Base-by-base conservation (phyloP, 495 filamentous ascomycete genomes). In the Penicillium mononematosum region DNA sequence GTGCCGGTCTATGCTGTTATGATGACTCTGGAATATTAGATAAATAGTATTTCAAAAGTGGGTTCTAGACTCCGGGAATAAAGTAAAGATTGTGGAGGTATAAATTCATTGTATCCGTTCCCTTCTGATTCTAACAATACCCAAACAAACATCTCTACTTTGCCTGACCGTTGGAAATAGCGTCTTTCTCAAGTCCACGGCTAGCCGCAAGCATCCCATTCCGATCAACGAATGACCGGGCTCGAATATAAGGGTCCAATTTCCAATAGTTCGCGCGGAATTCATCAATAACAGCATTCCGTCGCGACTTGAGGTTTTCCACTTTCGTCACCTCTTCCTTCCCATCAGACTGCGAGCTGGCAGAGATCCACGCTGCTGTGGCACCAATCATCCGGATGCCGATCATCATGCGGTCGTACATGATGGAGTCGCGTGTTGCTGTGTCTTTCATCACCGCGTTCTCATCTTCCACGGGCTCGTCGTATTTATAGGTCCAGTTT, bases 401-500 rank as follows among this genome's bases (percentile, higher is more conserved):
- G 34, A 89, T 70, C 50, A 70, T 68, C 59, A 78, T 78, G 17
- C 89, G 73, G 53, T 80, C 81, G 19, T 66, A 70, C 12, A 81
- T 65, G 9, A 93, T 67, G 19, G 74, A 72, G 22, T 86, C 82
- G 34, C 79, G 74, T 3, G 83, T 79, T 3, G 68, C 77, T 0
- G 73, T 74, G 53, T 94, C 88, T 36, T 80, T 75, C 80, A 92
- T 86, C 36, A 59, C 60, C 24, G 73, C 75, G 60, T 93, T 92
- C 72, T 96, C 92, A 24, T 82, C 83, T 0, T 79, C 58, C 0
- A 75, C 55, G 0, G 92, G 89, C 72, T 96, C 91, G 48, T 85
- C 73, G 67, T 95, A 97, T n/a, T 77, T 54, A 72, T 93, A 97
- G 7, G 78, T 71, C 85, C 89, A 96, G 54, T 89, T 81, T 50